These are phyloP conservation scores for Alnus rubra DNA, from an alignment of 306 rosid genomes.

Conservation along the genomic window DNA sequence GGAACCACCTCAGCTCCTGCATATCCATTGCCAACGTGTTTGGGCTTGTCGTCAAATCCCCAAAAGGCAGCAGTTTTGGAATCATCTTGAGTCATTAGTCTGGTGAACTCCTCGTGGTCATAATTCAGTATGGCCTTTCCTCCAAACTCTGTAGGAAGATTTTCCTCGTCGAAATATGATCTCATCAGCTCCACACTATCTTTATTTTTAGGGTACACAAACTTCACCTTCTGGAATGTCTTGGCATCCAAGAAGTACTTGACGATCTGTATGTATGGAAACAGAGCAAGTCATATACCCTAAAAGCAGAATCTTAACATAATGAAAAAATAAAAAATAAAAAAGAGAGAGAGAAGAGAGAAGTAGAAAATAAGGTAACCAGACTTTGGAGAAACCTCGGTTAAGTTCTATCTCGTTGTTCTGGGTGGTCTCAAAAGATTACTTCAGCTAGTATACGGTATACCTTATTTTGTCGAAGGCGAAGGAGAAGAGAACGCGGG, in stretches of 20 bases:
- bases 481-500: background rate
- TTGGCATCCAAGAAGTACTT: constrained; percentile 83
- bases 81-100: constrained; percentile 74
- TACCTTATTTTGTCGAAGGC: background rate
- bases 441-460: too few relatives aligned
- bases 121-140: constrained; percentile 69
- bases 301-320: background rate
- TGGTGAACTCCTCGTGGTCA: constrained; percentile 72
- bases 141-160: constrained; percentile 79
- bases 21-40: constrained; percentile 40
- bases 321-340: background rate
- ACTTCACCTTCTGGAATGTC: constrained; percentile 87
- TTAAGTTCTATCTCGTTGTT: background rate
- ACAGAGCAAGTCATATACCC: background rate
- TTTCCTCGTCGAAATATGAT: constrained; percentile 76
- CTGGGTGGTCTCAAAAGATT: too few relatives aligned
- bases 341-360: background rate
- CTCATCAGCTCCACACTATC: constrained; percentile 86
- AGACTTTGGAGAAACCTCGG: background rate
- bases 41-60: constrained; percentile 47
- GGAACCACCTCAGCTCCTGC: constrained; percentile 55
- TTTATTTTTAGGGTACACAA: constrained; percentile 73
- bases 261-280: constrained; percentile 59
- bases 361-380: background rate
- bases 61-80: constrained; percentile 62